phyloP scores from a whole-genome alignment of 352 stramenopile genomes.

The Pythium periplocum region DNA sequence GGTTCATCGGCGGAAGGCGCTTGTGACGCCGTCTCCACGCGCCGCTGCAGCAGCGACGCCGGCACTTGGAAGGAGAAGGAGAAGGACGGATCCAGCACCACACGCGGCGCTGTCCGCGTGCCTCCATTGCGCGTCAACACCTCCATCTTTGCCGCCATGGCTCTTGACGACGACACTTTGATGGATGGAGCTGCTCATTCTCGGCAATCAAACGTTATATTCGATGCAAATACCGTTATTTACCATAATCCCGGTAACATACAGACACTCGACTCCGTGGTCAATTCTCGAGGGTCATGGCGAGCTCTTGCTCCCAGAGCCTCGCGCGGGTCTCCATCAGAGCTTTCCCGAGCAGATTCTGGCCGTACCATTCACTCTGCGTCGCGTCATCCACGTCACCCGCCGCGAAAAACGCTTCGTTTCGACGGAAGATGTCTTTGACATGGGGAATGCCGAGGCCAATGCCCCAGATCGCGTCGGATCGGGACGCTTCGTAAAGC shows the following conservation, averaged over 20 bases:
- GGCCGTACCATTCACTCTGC: constrained; percentile 32
- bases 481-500: constrained; percentile 47
- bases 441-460: constrained; percentile 38
- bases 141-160: constrained; percentile 16
- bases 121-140: constrained; percentile 13
- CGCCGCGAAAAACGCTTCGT: constrained; percentile 22
- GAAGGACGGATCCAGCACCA: constrained; percentile 16
- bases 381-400: constrained; percentile 31
- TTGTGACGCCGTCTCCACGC: background rate
- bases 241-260: too few relatives aligned
- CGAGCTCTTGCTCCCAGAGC: constrained; percentile 9
- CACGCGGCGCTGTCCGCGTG: constrained; percentile 5
- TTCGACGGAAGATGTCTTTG: constrained; percentile 31
- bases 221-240: too few relatives aligned
- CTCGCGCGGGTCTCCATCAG: constrained; percentile 47
- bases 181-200: background rate
- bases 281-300: too few relatives aligned
- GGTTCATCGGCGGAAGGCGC: background rate
- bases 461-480: constrained; percentile 59
- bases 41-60: constrained; percentile 1
- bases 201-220: too few relatives aligned
- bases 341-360: constrained; percentile 49
- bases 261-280: too few relatives aligned
- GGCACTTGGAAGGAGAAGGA: constrained; percentile 19
- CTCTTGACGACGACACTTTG: background rate